phyloP scores from a whole-genome alignment of 192 early-diverging fungal species.

The Coemansia sp. region DNA sequence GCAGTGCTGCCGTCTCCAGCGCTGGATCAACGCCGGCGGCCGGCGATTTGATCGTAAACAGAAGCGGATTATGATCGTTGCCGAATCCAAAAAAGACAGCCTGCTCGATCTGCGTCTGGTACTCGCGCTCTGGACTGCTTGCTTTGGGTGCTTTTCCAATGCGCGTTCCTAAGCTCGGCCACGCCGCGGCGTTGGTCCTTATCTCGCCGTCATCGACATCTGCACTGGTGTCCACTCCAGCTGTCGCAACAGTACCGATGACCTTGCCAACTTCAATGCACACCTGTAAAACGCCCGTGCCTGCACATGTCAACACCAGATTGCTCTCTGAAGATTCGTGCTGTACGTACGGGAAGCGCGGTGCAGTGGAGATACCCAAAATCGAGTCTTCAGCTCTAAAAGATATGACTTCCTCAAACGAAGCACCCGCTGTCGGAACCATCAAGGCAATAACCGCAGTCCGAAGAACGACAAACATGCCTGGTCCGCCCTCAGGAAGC shows the following conservation, averaged over 20 bases:
- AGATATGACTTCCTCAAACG: slow-evolving; percentile 30
- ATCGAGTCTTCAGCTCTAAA: slow-evolving; percentile 29
- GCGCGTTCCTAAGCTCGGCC: not conserved
- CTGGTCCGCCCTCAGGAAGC: slow-evolving; percentile 29
- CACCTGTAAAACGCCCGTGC: slow-evolving; percentile 42
- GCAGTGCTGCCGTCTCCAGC: slow-evolving; percentile 35
- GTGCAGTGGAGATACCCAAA: slow-evolving; percentile 11
- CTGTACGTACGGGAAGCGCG: slow-evolving; percentile 5
- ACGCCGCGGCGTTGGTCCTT: not conserved
- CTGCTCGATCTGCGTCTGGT: slow-evolving; percentile 46
- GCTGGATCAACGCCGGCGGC: slow-evolving; percentile 17
- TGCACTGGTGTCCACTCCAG: not conserved
- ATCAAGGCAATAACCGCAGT: slow-evolving; percentile 13
- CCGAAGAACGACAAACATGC: slow-evolving; percentile 20
- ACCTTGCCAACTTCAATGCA: slow-evolving; percentile 12
- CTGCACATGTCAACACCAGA: slow-evolving; percentile 24
- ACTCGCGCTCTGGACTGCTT: slow-evolving; percentile 9
- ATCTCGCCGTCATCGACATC: not conserved
- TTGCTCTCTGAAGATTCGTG: slow-evolving; percentile 15
- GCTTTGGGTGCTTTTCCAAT: slow-evolving; percentile 5
- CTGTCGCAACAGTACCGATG: not conserved
- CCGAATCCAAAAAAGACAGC: slow-evolving; percentile 43
- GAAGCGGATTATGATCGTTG: slow-evolving; percentile 28
- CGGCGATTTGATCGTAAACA: slow-evolving; percentile 25
- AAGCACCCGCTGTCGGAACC: slow-evolving; percentile 3